A percentile compares a stretch with the other conserved stretches of the same genome.
These are phyloP conservation scores for Sporothrix humicola DNA, from an alignment of 2,329 filamentous ascomycete genomes.

Conservation along the genomic window DNA sequence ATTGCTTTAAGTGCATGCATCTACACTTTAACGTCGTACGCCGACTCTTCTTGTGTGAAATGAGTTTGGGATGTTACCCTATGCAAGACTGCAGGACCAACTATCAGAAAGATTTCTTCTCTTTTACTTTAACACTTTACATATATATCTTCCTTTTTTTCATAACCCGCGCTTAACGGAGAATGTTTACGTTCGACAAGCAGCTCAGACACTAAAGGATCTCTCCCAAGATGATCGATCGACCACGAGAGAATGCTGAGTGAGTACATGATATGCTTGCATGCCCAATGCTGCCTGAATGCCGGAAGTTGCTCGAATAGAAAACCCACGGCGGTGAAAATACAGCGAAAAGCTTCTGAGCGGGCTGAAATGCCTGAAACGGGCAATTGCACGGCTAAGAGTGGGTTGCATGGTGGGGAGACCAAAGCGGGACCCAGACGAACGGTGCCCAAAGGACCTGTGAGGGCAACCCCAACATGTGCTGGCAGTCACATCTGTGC, in stretches of 20 bases:
- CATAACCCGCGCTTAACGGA: no score
- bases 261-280: not conserved
- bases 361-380: not conserved
- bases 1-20: not conserved
- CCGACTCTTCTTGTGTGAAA: no score
- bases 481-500: conserved; percentile 16
- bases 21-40: not conserved
- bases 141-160: no score
- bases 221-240: no score
- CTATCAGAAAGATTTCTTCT: not conserved
- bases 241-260: no score
- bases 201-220: no score
- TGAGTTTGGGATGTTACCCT: no score
- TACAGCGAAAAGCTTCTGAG: not conserved
- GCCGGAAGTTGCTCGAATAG: not conserved
- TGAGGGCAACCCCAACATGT: conserved; percentile 12
- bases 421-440: conserved; percentile 8
- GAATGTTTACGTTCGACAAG: no score
- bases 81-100: not conserved
- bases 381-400: conserved; percentile 28
- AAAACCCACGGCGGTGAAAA: not conserved
- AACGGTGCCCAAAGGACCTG: conserved; percentile 22
- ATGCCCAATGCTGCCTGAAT: conserved; percentile 32
- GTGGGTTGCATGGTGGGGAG: conserved; percentile 28
- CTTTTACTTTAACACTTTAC: no score